Evolutionary conservation across 129 eudicot genomes (phyloP), one percentile per base, ranked within the genome.

Genomic region (Apium graveolens): DNA sequence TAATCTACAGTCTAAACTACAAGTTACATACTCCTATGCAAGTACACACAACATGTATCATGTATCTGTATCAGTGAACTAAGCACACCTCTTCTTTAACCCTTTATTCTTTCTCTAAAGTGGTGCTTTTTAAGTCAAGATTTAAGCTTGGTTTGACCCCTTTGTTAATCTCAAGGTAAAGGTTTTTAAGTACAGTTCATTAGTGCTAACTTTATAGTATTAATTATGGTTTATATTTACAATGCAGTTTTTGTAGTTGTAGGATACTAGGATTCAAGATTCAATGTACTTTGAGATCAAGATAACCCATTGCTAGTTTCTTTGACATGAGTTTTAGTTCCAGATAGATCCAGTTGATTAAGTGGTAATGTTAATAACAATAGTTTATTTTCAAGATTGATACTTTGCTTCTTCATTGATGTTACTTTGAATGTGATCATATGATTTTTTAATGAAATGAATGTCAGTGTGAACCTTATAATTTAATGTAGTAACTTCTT

Each of bases 231-330:
- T 27, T 66, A 31, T 6, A 5, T 31, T 65, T 66, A 32, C 39
- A 66, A 13, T 66, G 72, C 11, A 32, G 41, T 32, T 66, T 66
- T 13, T 0, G 72, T 66, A 66, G 39, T 29, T 35, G 37, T 31
- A 12, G 38, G 70, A 31, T 31, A 31, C 72, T 13, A 27, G 70
- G 70, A 31, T 31, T 66, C 72, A 66, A 66, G 72, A 66, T 66
- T 66, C 38, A 63, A 11, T 63, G 70, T 63, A 18, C 70, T 63
- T 63, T 63, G 70, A 63, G 70, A 29, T 63, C 70, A 66, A 66
- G 38, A 66, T 13, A 31, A 3, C 32, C 32, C 34, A 60, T 55
- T 60, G 3, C 26, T 60, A 10, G 68, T 60, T n/a, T 53, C 62
- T 53, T 53, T 20, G 0, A 53, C 62, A 20, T 53, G 31, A 2